Evolutionary conservation across 345 rosid genomes (phyloP), one percentile per base, ranked within the genome.

Genomic region (Moringa oleifera): DNA sequence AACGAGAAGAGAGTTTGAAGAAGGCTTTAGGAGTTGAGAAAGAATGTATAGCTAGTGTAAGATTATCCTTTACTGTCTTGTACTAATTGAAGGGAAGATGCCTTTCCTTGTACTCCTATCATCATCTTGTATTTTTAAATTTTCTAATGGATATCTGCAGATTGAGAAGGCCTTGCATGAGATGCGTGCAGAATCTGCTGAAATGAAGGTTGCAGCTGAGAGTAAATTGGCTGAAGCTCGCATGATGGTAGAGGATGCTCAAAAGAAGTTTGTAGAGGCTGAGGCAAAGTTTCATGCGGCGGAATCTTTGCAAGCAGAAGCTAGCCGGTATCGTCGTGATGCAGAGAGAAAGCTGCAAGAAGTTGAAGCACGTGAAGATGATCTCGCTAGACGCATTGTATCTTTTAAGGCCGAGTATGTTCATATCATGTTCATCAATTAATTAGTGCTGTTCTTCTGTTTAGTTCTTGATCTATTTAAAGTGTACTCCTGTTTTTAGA

Each of bases 121-220:
- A 19, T 20, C 20, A 24, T 67, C 57, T 3, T 37, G 15, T 20
- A 23, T 51, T 62, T 65, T 45, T 62, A 23, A n/a, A 33, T 57
- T 60, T 56, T 51, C 28, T 59, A 45, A 22, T 70, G 71, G 23
- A 25, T 17, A 63, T 62, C 62, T 73, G 65, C 75, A 94, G 99
- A 64, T 94, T 22, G 99, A 90, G 82, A 94, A 94, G 75, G 73
- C 95, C 33, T 77, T 94, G 84, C 97, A 88, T 65, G 99, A 90
- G 81, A 88, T 94, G 77, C 96, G 97, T 69, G 83, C 90, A 53
- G 96, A 94, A 74, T 80, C 83, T 80, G 96, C 97, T 19, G 99
- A 94, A 80, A 76, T 75, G 0, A 94, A 90, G 81, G 88, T 94
- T 81, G 71, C 95, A 23, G 91, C 97, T 28, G 91, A 66, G 50